These are phyloP conservation scores for Stellera chamaejasme DNA, from an alignment of 345 rosid genomes.

Conservation along the genomic window DNA sequence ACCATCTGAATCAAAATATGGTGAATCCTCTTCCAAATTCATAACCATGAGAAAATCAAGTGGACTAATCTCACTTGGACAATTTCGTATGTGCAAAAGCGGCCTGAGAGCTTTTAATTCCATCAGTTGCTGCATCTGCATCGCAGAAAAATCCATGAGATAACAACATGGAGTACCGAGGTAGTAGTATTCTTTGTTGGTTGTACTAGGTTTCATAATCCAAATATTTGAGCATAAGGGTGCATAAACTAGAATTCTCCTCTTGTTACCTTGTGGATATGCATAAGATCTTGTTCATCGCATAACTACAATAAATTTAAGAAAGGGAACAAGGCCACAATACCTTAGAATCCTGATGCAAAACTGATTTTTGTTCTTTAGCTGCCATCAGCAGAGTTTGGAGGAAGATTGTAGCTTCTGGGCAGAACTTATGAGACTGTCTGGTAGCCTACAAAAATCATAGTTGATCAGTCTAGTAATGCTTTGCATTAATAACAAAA, in stretches of 20 bases:
- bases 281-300: background rate
- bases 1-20: conserved; percentile 62
- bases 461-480: background rate
- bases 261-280: background rate
- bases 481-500: background rate
- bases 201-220: too few relatives aligned
- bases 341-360: conserved; percentile 60
- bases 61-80: conserved; percentile 43
- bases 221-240: background rate
- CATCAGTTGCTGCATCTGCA: conserved; percentile 58
- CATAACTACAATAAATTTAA: background rate
- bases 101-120: conserved; percentile 54
- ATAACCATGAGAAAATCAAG: conserved; percentile 53
- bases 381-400: conserved; percentile 56
- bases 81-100: conserved; percentile 33
- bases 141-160: conserved; percentile 5
- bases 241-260: background rate
- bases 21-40: conserved; percentile 52
- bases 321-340: background rate
- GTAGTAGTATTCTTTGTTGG: too few relatives aligned
- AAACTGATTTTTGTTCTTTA: conserved; percentile 28
- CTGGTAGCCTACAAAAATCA: conserved; percentile 40
- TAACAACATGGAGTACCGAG: conserved; percentile 1
- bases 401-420: conserved; percentile 76
- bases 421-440: conserved; percentile 74